Evolutionary conservation across 1,284 basidiomycete genomes (phyloP).

Genomic region (Tranzscheliella williamsii): DNA sequence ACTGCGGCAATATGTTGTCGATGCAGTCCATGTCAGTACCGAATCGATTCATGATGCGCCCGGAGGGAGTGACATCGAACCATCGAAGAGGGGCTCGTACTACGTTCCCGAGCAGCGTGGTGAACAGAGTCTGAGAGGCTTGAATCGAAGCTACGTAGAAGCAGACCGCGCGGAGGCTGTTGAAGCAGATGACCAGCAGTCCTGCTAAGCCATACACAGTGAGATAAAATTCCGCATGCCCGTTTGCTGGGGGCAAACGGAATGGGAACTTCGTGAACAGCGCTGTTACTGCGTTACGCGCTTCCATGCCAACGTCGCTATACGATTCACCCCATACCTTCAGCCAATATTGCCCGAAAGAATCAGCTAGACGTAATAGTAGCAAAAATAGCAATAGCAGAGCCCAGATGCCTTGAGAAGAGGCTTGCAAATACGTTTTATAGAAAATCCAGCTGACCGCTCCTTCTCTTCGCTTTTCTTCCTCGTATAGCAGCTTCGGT

Average conservation of each 20-base stretch:
- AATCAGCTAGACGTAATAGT: conserved; percentile 20
- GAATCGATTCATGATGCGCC: conserved; percentile 55
- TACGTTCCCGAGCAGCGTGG: conserved; percentile 43
- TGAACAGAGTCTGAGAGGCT: conserved; percentile 45
- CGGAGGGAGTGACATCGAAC: conserved; percentile 55
- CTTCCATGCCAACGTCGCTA: conserved; percentile 1
- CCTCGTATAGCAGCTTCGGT: conserved; percentile 39
- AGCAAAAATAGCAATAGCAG: conserved; percentile 21
- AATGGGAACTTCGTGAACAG: conserved; percentile 1
- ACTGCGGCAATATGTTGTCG: conserved; percentile 50
- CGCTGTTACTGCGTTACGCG: not conserved
- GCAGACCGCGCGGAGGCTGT: conserved; percentile 19
- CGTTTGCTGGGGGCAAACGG: conserved; percentile 14
- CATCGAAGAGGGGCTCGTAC: conserved; percentile 50
- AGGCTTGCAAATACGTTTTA: conserved; percentile 36
- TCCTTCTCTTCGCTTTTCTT: conserved; percentile 39
- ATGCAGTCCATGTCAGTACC: conserved; percentile 52
- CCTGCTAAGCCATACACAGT: conserved; percentile 31
- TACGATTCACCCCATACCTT: conserved; percentile 52
- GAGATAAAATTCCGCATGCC: conserved; percentile 26
- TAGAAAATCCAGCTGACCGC: conserved; percentile 40
- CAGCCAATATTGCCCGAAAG: conserved; percentile 49
- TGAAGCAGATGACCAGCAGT: conserved; percentile 29
- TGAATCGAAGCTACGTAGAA: conserved; percentile 32
- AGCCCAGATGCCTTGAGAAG: conserved; percentile 17